A percentile compares a stretch with the other conserved stretches of the same genome.
Conservation (phyloP, 1,284 basidiomycete species). For the Naganishia sp. region DNA sequence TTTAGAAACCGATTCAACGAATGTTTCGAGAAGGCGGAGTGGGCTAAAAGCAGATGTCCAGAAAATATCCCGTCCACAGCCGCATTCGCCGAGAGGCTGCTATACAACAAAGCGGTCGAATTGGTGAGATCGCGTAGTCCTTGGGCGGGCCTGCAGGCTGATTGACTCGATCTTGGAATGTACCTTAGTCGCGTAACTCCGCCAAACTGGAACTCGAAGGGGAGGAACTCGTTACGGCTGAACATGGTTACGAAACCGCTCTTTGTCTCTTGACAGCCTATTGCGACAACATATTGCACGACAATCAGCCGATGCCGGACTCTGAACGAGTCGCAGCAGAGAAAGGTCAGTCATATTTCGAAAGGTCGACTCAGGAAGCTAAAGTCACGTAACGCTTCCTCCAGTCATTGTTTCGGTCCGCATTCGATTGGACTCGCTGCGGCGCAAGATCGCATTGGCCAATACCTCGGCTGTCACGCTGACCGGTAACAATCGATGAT, state of each 20-base stretch:
- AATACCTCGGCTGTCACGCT: constrained; percentile 34
- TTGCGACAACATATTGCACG: constrained; percentile 84
- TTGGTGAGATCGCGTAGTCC: constrained; percentile 58
- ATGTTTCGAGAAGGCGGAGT: constrained; percentile 61
- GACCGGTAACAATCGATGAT: constrained; percentile 20
- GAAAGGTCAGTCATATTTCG: constrained; percentile 63
- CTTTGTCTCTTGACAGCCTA: constrained; percentile 88
- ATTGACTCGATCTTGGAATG: constrained; percentile 48
- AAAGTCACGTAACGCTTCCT: background rate
- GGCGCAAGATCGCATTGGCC: constrained; percentile 29
- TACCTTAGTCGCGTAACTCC: constrained; percentile 76
- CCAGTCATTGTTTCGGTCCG: constrained; percentile 39
- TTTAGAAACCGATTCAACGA: constrained; percentile 61
- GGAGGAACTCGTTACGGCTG: constrained; percentile 72
- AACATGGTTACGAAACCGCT: constrained; percentile 91
- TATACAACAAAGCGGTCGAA: constrained; percentile 61
- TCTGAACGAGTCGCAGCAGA: constrained; percentile 79
- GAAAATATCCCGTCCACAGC: constrained; percentile 57
- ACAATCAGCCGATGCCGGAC: constrained; percentile 76
- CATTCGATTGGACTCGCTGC: constrained; percentile 37
- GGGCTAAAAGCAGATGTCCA: constrained; percentile 56
- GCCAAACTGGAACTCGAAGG: constrained; percentile 88
- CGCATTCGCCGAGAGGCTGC: constrained; percentile 57
- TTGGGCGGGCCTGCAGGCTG: constrained; percentile 73
- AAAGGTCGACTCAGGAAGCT: no score